phyloP scores from a whole-genome alignment of 805 yeast genomes.

The Candida oleophila region DNA sequence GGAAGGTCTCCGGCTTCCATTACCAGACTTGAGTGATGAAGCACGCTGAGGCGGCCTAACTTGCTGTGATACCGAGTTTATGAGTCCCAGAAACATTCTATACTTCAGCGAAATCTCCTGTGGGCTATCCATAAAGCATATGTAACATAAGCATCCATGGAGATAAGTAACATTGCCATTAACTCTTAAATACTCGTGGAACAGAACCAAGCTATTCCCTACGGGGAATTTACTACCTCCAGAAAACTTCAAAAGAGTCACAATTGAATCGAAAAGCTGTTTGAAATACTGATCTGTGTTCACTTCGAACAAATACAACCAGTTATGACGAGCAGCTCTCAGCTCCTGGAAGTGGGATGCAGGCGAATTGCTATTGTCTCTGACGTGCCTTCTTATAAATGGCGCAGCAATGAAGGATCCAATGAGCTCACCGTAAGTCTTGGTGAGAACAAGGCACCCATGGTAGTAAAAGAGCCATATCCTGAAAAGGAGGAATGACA shows the following conservation, averaged over 20 bases:
- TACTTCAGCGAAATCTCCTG: slow-evolving; percentile 1
- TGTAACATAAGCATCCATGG: slow-evolving; percentile 14
- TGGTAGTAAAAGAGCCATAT: slow-evolving; percentile 24
- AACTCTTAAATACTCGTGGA: background rate
- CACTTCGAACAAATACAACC: slow-evolving; percentile 1
- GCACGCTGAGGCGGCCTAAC: no score
- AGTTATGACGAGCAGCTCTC: background rate
- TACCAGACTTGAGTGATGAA: no score
- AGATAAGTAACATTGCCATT: slow-evolving; percentile 9
- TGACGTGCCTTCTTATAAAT: background rate
- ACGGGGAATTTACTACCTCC: background rate
- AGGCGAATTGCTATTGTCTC: background rate
- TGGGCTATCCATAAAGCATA: slow-evolving; percentile 18
- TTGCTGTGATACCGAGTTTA: background rate
- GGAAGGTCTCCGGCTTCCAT: background rate
- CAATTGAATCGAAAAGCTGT: background rate
- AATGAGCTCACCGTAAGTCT: slow-evolving; percentile 5
- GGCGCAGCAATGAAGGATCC: background rate
- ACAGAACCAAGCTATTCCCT: background rate
- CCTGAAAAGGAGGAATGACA: slow-evolving; percentile 10
- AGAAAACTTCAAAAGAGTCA: background rate
- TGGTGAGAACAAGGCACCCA: slow-evolving; percentile 22
- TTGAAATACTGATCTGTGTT: background rate
- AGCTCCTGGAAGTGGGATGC: background rate
- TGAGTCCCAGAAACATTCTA: background rate